phyloP scores from a whole-genome alignment of 352 stramenopile species.

The Phytophthora vignae region DNA sequence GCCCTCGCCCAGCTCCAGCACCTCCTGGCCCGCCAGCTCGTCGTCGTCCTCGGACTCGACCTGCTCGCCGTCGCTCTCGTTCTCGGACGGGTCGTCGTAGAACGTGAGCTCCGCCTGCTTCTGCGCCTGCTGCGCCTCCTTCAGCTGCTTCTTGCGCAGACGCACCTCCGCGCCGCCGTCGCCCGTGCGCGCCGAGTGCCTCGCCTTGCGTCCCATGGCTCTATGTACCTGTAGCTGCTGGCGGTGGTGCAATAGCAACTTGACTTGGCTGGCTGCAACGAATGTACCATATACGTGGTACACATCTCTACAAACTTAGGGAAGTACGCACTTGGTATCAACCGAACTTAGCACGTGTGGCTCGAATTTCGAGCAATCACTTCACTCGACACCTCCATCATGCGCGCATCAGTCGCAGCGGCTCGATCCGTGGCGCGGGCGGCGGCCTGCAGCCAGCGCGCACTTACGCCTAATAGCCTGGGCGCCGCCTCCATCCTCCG shows the following conservation, averaged over 20 bases:
- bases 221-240: constrained; percentile 4
- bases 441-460: constrained; percentile 19
- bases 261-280: constrained; percentile 26
- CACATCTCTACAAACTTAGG: background rate
- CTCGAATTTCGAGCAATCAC: background rate
- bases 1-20: constrained; percentile 69
- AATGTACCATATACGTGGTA: background rate
- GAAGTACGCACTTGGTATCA: background rate
- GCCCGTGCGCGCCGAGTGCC: constrained; percentile 78
- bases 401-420: constrained; percentile 17
- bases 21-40: constrained; percentile 65
- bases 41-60: constrained; percentile 72
- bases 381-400: background rate
- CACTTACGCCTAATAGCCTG: constrained; percentile 4
- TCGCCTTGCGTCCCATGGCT: constrained; percentile 75
- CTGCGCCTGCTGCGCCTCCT: constrained; percentile 62
- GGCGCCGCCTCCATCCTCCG: constrained; percentile 20
- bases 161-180: constrained; percentile 81
- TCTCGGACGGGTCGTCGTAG: constrained; percentile 84
- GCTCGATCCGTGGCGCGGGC: constrained; percentile 19
- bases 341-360: constrained; percentile 24
- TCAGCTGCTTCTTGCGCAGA: constrained; percentile 70
- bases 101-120: constrained; percentile 83
- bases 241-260: constrained; percentile 1
- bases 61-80: constrained; percentile 68